Evolutionary conservation across 2,329 filamentous ascomycete species (phyloP).

Genomic region (Trichoderma koningiopsis): DNA sequence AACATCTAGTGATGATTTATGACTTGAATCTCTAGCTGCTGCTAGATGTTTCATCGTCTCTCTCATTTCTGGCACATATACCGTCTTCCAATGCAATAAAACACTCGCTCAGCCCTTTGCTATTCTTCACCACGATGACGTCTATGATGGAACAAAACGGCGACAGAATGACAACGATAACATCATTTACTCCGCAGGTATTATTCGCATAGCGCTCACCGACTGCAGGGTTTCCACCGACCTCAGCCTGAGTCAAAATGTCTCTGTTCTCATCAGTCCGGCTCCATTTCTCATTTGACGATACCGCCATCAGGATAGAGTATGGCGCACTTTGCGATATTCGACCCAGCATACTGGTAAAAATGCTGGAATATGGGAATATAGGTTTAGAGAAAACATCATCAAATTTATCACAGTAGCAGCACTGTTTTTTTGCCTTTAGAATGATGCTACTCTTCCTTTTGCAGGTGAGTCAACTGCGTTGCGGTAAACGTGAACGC

Average conservation of each 20-base stretch:
- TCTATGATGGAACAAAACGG: neutral
- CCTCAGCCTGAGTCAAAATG: slow-evolving; percentile 11
- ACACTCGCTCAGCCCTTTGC: neutral
- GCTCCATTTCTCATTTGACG: neutral
- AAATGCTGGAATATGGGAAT: neutral
- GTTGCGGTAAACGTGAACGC: neutral
- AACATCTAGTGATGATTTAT: neutral
- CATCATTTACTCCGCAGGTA: neutral
- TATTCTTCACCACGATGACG: neutral
- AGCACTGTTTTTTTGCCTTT: neutral
- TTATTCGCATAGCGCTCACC: neutral
- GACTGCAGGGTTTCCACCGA: neutral
- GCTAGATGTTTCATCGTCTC: neutral
- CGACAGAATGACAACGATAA: neutral
- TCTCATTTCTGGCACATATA: neutral
- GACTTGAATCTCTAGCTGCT: neutral
- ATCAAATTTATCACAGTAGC: too few species aligned
- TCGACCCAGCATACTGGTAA: neutral
- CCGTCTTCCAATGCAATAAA: neutral
- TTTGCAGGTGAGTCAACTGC: neutral
- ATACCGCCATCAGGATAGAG: neutral
- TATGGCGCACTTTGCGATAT: neutral
- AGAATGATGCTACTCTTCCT: neutral
- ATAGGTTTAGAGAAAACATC: neutral
- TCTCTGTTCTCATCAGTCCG: neutral